Evolutionary conservation across 352 stramenopile genomes (phyloP), one percentile per base, ranked within the genome.

Genomic region (Phytophthora meadii): DNA sequence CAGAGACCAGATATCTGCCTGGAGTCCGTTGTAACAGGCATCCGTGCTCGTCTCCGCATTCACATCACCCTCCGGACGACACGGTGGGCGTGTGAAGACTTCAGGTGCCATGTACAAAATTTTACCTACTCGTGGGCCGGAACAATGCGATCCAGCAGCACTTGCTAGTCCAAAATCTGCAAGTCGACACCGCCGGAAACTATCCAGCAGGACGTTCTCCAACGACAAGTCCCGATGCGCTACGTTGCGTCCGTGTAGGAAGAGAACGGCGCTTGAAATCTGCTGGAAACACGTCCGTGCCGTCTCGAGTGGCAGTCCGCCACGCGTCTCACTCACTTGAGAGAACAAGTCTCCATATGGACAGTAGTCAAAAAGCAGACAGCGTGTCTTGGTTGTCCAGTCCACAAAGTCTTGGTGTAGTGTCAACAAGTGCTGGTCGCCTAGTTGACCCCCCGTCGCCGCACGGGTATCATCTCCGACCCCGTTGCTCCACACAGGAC

Each of bases 61-160:
- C 36, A 8, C 37, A 15, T 14, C 42, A 15, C 24, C n/a, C n/a
- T 6, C 39, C 30, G 36, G 37, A 55, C 65, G 7, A 17, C 17
- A 36, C 8, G 8, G 30, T 25, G 51, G 46, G 3, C 65, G 58
- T 34, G 61, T 52, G 46, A 81, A 73, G 34, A 90, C 82, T 47
- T 90, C 82, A 0, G 82, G 82, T 0, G 82, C 82, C 82, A 91
- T 89, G 54, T 89, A 91, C 60, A 89, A 85, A 14, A 68, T 37
- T 51, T 89, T 89, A 10, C 82, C 82, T 10, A 88, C 82, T 10
- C 80, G 67, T 1, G 65, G 32, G 0, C 80, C 80, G 15, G 34
- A 41, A 61, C 77, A 87, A 53, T 54, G 47, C 0, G 54, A 59
- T 4, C 80, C 82, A 2, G 65, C 44, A 28, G 76, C 71, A 42